Base-by-base conservation (phyloP, 2,329 filamentous ascomycete genomes). In the Aspergillus pseudoterreus region DNA sequence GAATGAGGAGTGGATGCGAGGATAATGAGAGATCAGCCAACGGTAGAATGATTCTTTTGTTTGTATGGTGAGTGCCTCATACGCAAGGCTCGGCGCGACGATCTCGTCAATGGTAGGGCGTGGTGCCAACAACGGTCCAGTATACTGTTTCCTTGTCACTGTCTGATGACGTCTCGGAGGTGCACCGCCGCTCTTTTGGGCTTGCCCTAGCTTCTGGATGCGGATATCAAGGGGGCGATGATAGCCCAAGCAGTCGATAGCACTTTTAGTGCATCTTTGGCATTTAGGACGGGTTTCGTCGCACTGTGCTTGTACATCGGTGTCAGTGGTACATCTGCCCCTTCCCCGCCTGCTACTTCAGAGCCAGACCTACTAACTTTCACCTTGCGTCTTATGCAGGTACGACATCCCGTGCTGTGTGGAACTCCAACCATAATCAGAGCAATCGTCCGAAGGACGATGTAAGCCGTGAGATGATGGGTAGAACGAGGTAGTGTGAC, bases 21-120 rank as follows among this genome's bases (percentile, higher is more conserved):
- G 52, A 10, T 55, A 57, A 21, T 52, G 39, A 17, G 17, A 47
- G 0, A 35, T 35, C 12, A 57, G 19, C 30, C 44, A 57, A 14
- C n/a, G n/a, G 6, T 49, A 22, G 38, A 57, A 57, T 4, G 19
- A 35, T 21, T 51, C 55, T 17, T 43, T 45, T 4, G 47, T 53
- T 24, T 57, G 52, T 9, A 33, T 45, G 15, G 45, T 42, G 8
- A 55, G 15, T 4, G 55, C 52, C 17, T 47, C 41, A 8, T 35
- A 33, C 1, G 47, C 43, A 41, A 57, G n/a, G 33, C 35, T 51
- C 3, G 55, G 50, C 10, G 50, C 52, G 24, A 52, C 4, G 1
- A 19, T n/a, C 36, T 55, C 52, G 33, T 55, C 52, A 2, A 57
- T 43, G 2, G 41, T 45, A 17, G 32, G 41, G 10, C 15, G 22